phyloP scores from a whole-genome alignment of 1,284 basidiomycete genomes.

The Vanrija sp. region DNA sequence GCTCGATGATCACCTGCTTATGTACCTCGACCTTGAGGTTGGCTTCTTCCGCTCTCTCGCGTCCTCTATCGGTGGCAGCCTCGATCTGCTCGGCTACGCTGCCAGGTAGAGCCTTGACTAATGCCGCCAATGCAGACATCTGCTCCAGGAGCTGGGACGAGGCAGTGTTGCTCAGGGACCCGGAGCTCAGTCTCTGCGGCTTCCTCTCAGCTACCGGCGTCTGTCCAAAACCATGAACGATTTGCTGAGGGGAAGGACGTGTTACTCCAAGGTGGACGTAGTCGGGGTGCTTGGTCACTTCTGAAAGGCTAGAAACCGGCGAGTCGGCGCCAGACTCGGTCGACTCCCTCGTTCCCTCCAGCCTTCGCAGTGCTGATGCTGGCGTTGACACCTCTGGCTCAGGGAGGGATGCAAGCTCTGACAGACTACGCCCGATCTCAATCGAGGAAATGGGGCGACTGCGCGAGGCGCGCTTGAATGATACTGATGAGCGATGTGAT shows the following conservation, averaged over 20 bases:
- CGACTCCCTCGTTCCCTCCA: constrained; percentile 6
- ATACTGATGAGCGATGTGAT: background rate
- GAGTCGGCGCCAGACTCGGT: background rate
- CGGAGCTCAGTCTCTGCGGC: background rate
- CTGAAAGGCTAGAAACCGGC: background rate
- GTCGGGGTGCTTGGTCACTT: no score
- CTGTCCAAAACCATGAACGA: background rate
- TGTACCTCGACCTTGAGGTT: constrained; percentile 3
- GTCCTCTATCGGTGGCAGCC: background rate
- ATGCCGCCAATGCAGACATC: background rate
- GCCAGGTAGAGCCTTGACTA: constrained; percentile 4
- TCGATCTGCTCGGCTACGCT: background rate
- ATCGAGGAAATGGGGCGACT: background rate
- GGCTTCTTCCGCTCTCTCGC: background rate
- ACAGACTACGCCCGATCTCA: no score
- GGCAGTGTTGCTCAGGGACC: background rate
- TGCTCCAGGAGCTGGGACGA: constrained; percentile 1
- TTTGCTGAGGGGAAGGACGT: background rate
- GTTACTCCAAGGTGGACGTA: background rate
- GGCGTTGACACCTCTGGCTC: background rate
- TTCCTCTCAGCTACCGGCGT: no score
- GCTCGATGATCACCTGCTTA: constrained; percentile 5
- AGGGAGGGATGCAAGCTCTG: background rate
- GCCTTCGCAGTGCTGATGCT: constrained; percentile 4
- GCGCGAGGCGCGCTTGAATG: background rate